phyloP scores from a whole-genome alignment of 73 alveolate species.

The Tetrahymena malaccensis region DNA sequence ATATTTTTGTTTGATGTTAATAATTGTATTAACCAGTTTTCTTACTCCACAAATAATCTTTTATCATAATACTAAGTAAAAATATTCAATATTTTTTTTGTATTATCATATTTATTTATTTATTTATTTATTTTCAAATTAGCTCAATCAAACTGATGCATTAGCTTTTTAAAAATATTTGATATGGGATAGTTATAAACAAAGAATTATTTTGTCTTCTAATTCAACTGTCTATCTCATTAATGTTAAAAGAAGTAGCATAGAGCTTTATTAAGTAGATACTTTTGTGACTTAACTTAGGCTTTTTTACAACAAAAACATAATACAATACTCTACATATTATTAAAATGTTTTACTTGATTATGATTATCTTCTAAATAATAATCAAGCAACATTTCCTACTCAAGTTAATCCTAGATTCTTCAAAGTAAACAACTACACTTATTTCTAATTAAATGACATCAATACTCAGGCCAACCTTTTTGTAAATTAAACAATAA shows the following conservation, averaged over 20 bases:
- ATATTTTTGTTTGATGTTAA: background rate
- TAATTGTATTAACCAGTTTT: background rate
- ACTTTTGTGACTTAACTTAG: background rate
- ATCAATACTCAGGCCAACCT: background rate
- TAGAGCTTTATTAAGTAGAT: background rate
- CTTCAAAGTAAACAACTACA: background rate
- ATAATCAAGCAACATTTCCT: background rate
- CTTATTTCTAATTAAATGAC: background rate
- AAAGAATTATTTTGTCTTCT: background rate
- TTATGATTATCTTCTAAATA: background rate
- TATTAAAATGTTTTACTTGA: background rate
- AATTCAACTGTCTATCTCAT: background rate
- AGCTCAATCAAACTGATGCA: background rate
- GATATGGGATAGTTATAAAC: background rate
- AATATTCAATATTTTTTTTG: too few relatives aligned
- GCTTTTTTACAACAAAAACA: background rate
- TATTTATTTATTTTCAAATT: too few relatives aligned
- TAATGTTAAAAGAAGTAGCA: background rate
- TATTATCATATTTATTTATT: too few relatives aligned
- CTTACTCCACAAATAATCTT: background rate
- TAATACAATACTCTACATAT: background rate
- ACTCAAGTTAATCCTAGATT: background rate
- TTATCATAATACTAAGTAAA: background rate
- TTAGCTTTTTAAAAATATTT: background rate
- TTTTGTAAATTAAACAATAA: background rate